Evolutionary conservation across 768 basidiomycete genomes (phyloP).

Genomic region (Mycena amicta): DNA sequence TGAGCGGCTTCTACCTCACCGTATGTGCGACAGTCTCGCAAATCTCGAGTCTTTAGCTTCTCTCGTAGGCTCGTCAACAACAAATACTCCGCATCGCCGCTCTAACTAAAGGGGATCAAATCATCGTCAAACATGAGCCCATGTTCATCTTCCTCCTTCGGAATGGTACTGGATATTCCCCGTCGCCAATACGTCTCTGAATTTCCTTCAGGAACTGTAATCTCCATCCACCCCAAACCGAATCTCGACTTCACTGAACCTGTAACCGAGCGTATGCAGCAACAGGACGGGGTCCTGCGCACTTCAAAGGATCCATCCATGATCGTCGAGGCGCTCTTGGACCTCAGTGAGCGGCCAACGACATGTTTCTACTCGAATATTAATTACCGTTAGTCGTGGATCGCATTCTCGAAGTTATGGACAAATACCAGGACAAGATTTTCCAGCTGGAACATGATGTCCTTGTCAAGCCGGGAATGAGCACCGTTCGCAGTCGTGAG

Average conservation of each 20-base stretch:
- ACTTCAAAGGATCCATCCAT: constrained; percentile 71
- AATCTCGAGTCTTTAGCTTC: background rate
- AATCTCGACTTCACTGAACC: constrained; percentile 54
- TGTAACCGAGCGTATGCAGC: constrained; percentile 47
- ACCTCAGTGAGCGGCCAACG: constrained; percentile 40
- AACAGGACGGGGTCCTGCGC: background rate
- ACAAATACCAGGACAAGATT: constrained; percentile 67
- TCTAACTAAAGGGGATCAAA: constrained; percentile 56
- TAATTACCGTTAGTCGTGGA: constrained; percentile 57
- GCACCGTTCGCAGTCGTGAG: constrained; percentile 61
- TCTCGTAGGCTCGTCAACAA: constrained; percentile 10
- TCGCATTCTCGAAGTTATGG: constrained; percentile 65
- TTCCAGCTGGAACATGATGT: constrained; percentile 61
- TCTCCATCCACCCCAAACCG: constrained; percentile 55
- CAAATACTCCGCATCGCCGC: constrained; percentile 33
- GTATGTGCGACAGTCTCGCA: constrained; percentile 7
- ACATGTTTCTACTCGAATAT: background rate
- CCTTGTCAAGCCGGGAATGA: constrained; percentile 61
- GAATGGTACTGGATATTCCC: constrained; percentile 46
- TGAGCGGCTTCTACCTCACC: constrained; percentile 11
- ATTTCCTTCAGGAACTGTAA: constrained; percentile 53
- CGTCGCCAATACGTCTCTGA: background rate
- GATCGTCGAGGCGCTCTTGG: constrained; percentile 69
- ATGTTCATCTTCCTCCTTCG: constrained; percentile 70
- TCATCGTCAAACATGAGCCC: constrained; percentile 56